Evolutionary conservation across 192 early-diverging fungal species (phyloP).

Genomic region (Gigaspora rosea): DNA sequence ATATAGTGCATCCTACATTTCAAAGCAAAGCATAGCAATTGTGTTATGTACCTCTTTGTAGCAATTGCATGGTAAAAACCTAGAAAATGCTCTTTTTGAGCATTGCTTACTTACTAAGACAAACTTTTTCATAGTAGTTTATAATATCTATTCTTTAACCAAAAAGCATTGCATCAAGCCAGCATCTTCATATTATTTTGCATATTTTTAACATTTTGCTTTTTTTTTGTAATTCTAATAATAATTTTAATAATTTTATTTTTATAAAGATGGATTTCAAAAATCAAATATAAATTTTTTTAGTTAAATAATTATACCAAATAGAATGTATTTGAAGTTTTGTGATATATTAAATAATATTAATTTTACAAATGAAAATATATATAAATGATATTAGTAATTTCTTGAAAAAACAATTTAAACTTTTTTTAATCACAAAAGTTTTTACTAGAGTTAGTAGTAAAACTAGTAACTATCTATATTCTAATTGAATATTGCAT

Average conservation of each 20-base stretch:
- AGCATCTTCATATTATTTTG: too few relatives aligned
- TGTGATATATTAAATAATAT: constrained; percentile 19
- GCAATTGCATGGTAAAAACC: constrained; percentile 31
- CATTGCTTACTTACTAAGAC: background rate
- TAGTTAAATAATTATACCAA: constrained; percentile 18
- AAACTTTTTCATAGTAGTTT: too few relatives aligned
- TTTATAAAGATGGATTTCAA: constrained; percentile 25
- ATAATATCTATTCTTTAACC: too few relatives aligned
- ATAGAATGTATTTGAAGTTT: constrained; percentile 31
- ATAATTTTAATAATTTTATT: too few relatives aligned
- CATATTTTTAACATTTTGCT: too few relatives aligned
- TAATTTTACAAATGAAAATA: constrained; percentile 33
- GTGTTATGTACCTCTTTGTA: constrained; percentile 33
- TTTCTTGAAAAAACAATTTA: constrained; percentile 27
- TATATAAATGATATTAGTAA: constrained; percentile 24
- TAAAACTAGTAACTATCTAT: too few relatives aligned
- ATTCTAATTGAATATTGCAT: too few relatives aligned
- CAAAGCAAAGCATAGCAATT: constrained; percentile 34
- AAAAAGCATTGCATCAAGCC: too few relatives aligned
- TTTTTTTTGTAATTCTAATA: too few relatives aligned
- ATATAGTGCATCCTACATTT: constrained; percentile 31
- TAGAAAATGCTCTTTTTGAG: constrained; percentile 29
- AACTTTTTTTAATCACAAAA: constrained; percentile 32
- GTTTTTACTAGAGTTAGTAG: too few relatives aligned
- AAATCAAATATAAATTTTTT: constrained; percentile 31